phyloP scores from a whole-genome alignment of 2,329 filamentous ascomycete species.

The Teratosphaeria nubilosa region DNA sequence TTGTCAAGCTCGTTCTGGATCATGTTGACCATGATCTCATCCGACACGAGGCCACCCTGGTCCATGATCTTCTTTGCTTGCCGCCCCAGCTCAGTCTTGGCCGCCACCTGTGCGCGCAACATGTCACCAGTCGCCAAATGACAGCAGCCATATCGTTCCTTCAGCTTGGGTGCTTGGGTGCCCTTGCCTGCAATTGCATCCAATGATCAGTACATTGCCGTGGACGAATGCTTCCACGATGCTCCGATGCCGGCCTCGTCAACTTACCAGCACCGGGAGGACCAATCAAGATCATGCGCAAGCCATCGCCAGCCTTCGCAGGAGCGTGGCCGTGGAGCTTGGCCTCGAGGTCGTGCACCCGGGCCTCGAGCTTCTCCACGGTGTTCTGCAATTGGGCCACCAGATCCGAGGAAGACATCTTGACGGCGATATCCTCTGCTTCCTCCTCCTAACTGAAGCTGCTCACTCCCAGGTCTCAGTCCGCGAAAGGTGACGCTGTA shows the following conservation, averaged over 20 bases:
- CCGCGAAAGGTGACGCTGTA: background rate
- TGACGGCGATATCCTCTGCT: background rate
- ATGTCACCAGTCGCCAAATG: slow-evolving; percentile 98
- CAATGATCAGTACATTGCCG: background rate
- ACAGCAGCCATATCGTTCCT: slow-evolving; percentile 95
- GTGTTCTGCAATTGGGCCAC: slow-evolving; percentile 77
- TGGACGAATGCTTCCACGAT: background rate
- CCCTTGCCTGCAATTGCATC: slow-evolving; percentile 65
- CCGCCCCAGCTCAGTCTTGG: slow-evolving; percentile 87
- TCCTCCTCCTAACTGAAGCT: background rate
- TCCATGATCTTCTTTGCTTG: slow-evolving; percentile 99
- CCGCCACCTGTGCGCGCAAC: slow-evolving; percentile 94
- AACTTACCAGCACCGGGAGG: slow-evolving; percentile 88
- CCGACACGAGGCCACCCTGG: slow-evolving; percentile 89
- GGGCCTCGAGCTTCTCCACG: slow-evolving; percentile 71
- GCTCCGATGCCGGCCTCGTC: background rate
- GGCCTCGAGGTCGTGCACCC: slow-evolving; percentile 75
- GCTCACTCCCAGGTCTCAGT: background rate
- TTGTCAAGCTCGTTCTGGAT: slow-evolving; percentile 93
- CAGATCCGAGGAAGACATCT: slow-evolving; percentile 30
- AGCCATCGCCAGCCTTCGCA: slow-evolving; percentile 35
- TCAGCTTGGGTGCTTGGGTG: slow-evolving; percentile 94
- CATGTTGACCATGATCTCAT: slow-evolving; percentile 99
- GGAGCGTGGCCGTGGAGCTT: slow-evolving; percentile 42
- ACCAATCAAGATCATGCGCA: slow-evolving; percentile 96